phyloP scores from a whole-genome alignment of 1,139 yeast genomes.

The Suzukiozyma palmioleophila region DNA sequence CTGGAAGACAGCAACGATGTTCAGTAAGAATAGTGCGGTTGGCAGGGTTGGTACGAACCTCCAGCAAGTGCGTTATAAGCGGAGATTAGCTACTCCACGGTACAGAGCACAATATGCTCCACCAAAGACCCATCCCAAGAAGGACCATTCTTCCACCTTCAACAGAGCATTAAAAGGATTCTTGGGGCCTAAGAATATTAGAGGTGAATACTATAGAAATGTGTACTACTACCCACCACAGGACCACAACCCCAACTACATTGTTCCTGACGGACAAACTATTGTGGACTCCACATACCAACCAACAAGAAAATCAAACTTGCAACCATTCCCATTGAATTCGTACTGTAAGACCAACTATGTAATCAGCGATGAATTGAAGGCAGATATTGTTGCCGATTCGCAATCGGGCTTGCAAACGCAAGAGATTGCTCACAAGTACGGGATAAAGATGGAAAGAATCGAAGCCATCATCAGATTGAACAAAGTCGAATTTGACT shows the following conservation, averaged over 20 bases:
- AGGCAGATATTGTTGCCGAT: slow-evolving; percentile 57
- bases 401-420: slow-evolving; percentile 48
- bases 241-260: slow-evolving; percentile 70
- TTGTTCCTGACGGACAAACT: slow-evolving; percentile 50
- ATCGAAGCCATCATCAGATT: slow-evolving; percentile 80
- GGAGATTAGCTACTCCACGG: slow-evolving; percentile 27
- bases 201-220: slow-evolving; percentile 78
- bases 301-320: slow-evolving; percentile 25
- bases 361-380: slow-evolving; percentile 54
- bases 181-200: slow-evolving; percentile 78
- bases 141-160: slow-evolving; percentile 27
- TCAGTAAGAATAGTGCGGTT: background rate
- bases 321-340: slow-evolving; percentile 82
- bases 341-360: slow-evolving; percentile 64
- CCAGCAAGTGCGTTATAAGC: slow-evolving; percentile 21
- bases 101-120: slow-evolving; percentile 22
- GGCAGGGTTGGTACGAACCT: slow-evolving; percentile 2
- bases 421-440: slow-evolving; percentile 75
- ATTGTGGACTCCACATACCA: slow-evolving; percentile 11
- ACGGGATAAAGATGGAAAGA: slow-evolving; percentile 78
- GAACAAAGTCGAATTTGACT: slow-evolving; percentile 56
- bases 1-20: background rate
- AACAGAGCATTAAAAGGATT: slow-evolving; percentile 38
- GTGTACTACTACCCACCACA: slow-evolving; percentile 72
- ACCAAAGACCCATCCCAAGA: slow-evolving; percentile 22